Evolutionary conservation across 257 asterid genomes (phyloP).

Genomic region (Jasminum sambac): DNA sequence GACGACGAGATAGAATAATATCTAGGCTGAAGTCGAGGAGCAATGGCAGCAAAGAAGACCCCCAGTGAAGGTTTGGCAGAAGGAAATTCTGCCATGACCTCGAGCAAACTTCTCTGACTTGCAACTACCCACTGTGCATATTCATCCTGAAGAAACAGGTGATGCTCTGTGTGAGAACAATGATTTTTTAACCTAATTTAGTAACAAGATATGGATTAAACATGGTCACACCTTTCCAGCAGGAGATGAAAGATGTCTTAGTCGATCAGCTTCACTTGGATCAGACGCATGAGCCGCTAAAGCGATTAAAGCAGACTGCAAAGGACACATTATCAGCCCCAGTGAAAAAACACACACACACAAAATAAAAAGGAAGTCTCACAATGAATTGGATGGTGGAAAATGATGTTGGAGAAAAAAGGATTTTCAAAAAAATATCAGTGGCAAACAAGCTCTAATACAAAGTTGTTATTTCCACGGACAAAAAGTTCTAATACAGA

Average conservation of each 20-base stretch:
- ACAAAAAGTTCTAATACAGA: background rate
- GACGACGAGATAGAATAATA: conserved; percentile 98
- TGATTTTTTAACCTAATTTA: background rate
- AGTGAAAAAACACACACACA: too few relatives aligned
- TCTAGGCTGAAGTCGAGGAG: conserved; percentile 92
- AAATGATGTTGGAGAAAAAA: too few relatives aligned
- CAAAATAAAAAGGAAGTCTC: too few relatives aligned
- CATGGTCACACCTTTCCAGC: conserved; percentile 79
- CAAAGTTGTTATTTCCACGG: background rate
- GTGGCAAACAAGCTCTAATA: too few relatives aligned
- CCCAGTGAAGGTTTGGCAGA: conserved; percentile 92
- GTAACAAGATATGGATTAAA: conserved; percentile 8
- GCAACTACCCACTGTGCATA: conserved; percentile 81
- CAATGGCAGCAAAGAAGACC: conserved; percentile 92
- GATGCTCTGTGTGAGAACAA: conserved; percentile 22
- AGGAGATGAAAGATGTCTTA: conserved; percentile 86
- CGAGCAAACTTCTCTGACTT: conserved; percentile 85
- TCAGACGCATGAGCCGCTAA: conserved; percentile 85
- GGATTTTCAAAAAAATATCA: too few relatives aligned
- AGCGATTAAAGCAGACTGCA: conserved; percentile 78
- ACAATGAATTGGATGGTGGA: too few relatives aligned
- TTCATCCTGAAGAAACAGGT: conserved; percentile 64
- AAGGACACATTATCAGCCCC: conserved; percentile 16
- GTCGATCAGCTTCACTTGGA: conserved; percentile 77
- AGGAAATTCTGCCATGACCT: conserved; percentile 89